These are phyloP conservation scores for Austroboletus eburneus DNA, from an alignment of 768 basidiomycete species.

Conservation along the genomic window DNA sequence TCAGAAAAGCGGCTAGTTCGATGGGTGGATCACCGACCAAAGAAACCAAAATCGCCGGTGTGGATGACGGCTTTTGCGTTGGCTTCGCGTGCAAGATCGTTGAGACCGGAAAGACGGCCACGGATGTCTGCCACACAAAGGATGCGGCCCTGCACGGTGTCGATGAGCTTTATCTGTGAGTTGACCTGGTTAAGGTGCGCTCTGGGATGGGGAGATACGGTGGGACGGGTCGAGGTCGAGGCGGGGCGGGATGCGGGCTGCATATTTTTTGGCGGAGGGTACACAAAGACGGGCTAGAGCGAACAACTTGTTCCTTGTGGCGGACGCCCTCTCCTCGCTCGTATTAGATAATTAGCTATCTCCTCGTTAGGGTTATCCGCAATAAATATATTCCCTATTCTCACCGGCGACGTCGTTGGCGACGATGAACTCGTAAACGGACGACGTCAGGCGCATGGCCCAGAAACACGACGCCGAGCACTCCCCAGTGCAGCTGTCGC, in stretches of 20 bases:
- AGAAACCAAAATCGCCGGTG: constrained; percentile 99
- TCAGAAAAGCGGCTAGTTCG: constrained; percentile 8
- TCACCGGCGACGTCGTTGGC: constrained; percentile 15
- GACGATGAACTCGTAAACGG: constrained; percentile 26
- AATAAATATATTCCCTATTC: constrained; percentile 10
- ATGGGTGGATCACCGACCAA: constrained; percentile 49
- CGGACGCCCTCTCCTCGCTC: not conserved
- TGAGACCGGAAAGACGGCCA: constrained; percentile 82
- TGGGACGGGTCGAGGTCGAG: constrained; percentile 56
- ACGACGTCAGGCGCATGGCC: constrained; percentile 19
- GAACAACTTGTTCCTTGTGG: not conserved
- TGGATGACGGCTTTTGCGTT: constrained; percentile 93
- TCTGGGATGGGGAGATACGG: constrained; percentile 52
- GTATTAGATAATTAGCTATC: constrained; percentile 29
- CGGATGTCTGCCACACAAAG: constrained; percentile 94
- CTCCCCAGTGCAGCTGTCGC: constrained; percentile 29
- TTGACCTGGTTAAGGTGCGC: constrained; percentile 49
- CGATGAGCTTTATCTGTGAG: constrained; percentile 75
- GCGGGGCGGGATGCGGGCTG: constrained; percentile 54
- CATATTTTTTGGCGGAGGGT: constrained; percentile 37
- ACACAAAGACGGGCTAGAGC: constrained; percentile 17
- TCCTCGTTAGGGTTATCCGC: constrained; percentile 8
- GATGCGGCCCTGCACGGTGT: constrained; percentile 78
- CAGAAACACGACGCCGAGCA: constrained; percentile 23
- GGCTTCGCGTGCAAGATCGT: constrained; percentile 83